Conservation (phyloP, 768 basidiomycete species). For the Phlegmacium glaucopus region DNA sequence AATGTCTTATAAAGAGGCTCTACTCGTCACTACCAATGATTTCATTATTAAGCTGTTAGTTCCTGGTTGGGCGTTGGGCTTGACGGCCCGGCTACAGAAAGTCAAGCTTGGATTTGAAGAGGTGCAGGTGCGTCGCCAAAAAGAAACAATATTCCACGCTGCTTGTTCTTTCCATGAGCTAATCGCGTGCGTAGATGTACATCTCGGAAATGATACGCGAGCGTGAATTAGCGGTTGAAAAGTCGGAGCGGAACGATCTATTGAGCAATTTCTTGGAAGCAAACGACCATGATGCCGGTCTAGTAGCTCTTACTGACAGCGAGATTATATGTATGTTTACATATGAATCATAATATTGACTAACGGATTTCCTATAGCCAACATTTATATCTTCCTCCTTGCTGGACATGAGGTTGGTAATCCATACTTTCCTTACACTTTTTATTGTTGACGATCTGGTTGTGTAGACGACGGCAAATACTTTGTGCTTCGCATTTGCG, state of each 20-base stretch:
- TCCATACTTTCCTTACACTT: neutral
- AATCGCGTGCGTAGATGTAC: conserved; percentile 23
- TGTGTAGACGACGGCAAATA: conserved; percentile 17
- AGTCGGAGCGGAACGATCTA: conserved; percentile 44
- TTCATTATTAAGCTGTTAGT: conserved; percentile 34
- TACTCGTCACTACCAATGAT: conserved; percentile 39
- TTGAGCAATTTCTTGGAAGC: conserved; percentile 51
- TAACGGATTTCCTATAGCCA: conserved; percentile 23
- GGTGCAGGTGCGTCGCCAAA: conserved; percentile 30
- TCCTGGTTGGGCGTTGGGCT: conserved; percentile 36
- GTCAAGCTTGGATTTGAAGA: conserved; percentile 39
- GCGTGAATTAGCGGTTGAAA: conserved; percentile 29
- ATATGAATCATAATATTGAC: neutral
- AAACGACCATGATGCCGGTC: conserved; percentile 36
- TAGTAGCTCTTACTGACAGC: conserved; percentile 35
- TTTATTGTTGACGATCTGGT: neutral
- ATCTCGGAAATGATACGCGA: conserved; percentile 52
- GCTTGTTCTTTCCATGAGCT: neutral
- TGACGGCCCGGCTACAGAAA: conserved; percentile 30
- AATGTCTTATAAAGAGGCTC: conserved; percentile 46
- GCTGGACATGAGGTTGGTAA: conserved; percentile 59
- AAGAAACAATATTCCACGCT: neutral
- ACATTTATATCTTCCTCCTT: conserved; percentile 51
- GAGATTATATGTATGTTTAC: conserved; percentile 36
- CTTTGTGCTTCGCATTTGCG: conserved; percentile 37